Evolutionary conservation across 1,139 yeast genomes (phyloP), one percentile per base, ranked within the genome.

Genomic region (Saccharomyces hybrid): DNA sequence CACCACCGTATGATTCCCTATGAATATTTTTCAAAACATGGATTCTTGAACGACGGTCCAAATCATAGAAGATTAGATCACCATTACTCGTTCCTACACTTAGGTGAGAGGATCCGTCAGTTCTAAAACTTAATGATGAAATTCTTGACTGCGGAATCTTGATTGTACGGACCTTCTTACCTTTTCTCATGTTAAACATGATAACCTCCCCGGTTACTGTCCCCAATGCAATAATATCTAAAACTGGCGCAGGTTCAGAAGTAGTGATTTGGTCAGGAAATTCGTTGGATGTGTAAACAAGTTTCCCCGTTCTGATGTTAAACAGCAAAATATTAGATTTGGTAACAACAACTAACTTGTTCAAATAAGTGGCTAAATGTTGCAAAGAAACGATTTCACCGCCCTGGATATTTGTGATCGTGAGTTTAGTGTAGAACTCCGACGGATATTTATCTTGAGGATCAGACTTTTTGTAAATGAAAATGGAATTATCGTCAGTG

Each of bases 361-460:
- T 95, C 67, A 95, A 73, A 68, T 93, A 91, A 0, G 99, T 93
- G 44, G 98, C 90, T 52, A 95, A 86, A 70, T 95, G 99, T 9
- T 82, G 66, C 28, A 90, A 63, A 38, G 84, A 84, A 11, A 86
- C 84, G 31, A 93, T 78, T 2, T 76, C 77, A 31, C 68, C 68
- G 38, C 96, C 96, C 61, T 84, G 84, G 14, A 84, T 71, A 31
- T 75, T 71, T 2, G 84, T 76, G 51, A 88, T 72, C 52, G 75
- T 70, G 54, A 89, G 72, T 12, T 83, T 76, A 3, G 96, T 83
- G 70, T 90, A 86, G 56, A 80, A 78, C 62, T 83, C 86, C 19
- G 83, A 77, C 19, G 89, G 79, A 59, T 74, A 75, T 63, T 83
- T 84, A 47, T 64, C 66, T 55, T 62, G 57, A 12, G 71, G 60